Conservation (phyloP, 306 rosid genomes). For the Nissolia schottii region DNA sequence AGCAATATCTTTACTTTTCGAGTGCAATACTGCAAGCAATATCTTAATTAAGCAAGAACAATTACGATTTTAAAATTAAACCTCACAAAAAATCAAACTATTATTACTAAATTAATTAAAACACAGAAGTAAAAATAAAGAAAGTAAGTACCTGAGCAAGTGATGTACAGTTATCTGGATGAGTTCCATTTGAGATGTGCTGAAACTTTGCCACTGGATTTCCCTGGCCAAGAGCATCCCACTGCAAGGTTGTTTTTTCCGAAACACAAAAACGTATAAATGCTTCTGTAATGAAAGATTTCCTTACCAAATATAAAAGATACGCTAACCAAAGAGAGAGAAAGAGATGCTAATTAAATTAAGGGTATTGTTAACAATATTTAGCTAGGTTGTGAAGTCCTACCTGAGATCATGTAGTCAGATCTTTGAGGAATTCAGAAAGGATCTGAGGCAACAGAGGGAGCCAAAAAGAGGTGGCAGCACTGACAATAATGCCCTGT, state of each 20-base stretch:
- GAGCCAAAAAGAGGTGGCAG: slow-evolving; percentile 59
- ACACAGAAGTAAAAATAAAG: not conserved
- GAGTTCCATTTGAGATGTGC: slow-evolving; percentile 39
- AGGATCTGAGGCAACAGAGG: slow-evolving; percentile 34
- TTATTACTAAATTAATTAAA: not conserved
- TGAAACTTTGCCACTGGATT: slow-evolving; percentile 37
- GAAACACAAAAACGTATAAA: not conserved
- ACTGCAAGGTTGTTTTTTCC: slow-evolving; percentile 26
- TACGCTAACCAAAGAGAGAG: too few species aligned
- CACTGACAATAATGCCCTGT: slow-evolving; percentile 37
- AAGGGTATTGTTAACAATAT: too few species aligned
- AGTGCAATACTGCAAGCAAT: too few species aligned
- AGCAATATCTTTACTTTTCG: not conserved
- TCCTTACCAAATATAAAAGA: not conserved
- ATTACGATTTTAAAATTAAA: not conserved
- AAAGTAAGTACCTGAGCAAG: slow-evolving; percentile 41
- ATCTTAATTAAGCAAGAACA: not conserved
- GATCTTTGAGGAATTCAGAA: slow-evolving; percentile 45
- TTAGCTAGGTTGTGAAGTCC: not conserved
- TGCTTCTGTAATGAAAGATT: not conserved
- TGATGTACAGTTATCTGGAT: slow-evolving; percentile 44
- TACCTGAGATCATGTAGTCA: slow-evolving; percentile 49
- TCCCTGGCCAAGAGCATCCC: slow-evolving; percentile 56
- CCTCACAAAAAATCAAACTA: not conserved
- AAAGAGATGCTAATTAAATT: too few species aligned